Conservation (phyloP, 2,329 filamentous ascomycete genomes). For the Ceratocystis cacaofunesta region DNA sequence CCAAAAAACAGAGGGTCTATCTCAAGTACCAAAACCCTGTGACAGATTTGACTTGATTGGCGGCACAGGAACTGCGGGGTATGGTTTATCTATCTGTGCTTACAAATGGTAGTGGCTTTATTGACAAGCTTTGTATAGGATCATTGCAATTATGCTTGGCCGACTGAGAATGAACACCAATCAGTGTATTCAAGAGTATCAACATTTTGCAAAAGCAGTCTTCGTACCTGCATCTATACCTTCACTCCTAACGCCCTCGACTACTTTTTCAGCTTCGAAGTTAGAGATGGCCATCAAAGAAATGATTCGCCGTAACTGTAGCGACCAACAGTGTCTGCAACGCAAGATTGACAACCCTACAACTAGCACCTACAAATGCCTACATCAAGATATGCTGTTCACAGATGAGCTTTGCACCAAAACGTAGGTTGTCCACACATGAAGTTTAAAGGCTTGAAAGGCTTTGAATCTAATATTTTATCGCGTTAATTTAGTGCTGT, state of each 20-base stretch:
- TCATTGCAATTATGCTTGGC: not conserved
- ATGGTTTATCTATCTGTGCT: not conserved
- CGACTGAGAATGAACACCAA: not conserved
- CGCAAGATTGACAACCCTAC: rapidly evolving
- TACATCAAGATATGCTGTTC: not conserved
- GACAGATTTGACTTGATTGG: conserved; percentile 23
- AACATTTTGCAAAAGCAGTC: no score
- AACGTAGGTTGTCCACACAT: not conserved
- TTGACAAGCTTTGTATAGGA: not conserved
- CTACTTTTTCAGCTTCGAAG: rapidly evolving
- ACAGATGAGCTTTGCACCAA: not conserved
- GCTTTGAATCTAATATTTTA: no score
- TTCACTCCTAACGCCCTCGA: not conserved
- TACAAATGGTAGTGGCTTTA: not conserved
- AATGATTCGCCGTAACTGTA: not conserved
- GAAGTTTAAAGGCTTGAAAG: no score
- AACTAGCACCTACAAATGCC: no score
- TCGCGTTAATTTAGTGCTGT: not conserved
- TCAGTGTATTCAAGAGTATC: not conserved
- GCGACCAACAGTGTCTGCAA: rapidly evolving
- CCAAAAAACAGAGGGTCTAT: conserved; percentile 14
- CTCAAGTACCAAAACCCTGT: conserved; percentile 19
- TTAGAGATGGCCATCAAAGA: not conserved
- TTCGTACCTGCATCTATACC: no score
- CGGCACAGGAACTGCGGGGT: conserved; percentile 23